Conservation (phyloP, 2,329 filamentous ascomycete genomes). For the Calcarisporium arbuscula region DNA sequence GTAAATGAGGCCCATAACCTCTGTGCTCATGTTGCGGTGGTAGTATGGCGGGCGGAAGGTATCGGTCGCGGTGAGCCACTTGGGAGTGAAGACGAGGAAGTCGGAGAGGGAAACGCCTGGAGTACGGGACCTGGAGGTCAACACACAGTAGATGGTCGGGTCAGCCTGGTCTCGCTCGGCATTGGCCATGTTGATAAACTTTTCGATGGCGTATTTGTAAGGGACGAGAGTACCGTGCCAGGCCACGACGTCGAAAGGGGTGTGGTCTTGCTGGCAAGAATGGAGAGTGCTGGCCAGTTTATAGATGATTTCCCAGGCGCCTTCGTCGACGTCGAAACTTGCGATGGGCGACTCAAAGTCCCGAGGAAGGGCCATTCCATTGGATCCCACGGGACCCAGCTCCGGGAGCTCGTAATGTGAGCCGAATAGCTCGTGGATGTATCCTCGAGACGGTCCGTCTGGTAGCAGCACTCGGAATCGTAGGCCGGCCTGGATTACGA, state of each 20-base stretch:
- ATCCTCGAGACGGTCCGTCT: slow-evolving; percentile 56
- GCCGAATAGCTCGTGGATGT: slow-evolving; percentile 62
- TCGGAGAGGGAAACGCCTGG: slow-evolving; percentile 52
- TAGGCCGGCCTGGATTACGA: slow-evolving; percentile 60
- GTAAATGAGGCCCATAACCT: slow-evolving; percentile 48
- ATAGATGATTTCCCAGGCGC: slow-evolving; percentile 50
- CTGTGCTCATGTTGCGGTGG: slow-evolving; percentile 53
- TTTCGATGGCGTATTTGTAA: slow-evolving; percentile 50
- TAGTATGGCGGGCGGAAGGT: slow-evolving; percentile 63
- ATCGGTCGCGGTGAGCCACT: slow-evolving; percentile 56
- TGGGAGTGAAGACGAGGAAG: slow-evolving; percentile 61
- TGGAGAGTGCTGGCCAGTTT: slow-evolving; percentile 59
- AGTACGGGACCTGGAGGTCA: slow-evolving; percentile 51
- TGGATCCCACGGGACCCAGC: slow-evolving; percentile 59
- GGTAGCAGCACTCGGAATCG: slow-evolving; percentile 28
- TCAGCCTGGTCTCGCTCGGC: slow-evolving; percentile 60
- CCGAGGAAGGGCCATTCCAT: slow-evolving; percentile 57
- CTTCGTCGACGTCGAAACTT: slow-evolving; percentile 48
- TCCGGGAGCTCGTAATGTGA: slow-evolving; percentile 60
- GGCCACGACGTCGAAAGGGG: slow-evolving; percentile 64
- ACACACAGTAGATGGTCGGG: slow-evolving; percentile 59
- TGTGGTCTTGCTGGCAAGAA: slow-evolving; percentile 54
- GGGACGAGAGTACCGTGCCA: slow-evolving; percentile 66
- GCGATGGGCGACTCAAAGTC: slow-evolving; percentile 61
- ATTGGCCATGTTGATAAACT: slow-evolving; percentile 52